Conservation (phyloP, 23 red algal species). For the Gracilaria domingensis region DNA sequence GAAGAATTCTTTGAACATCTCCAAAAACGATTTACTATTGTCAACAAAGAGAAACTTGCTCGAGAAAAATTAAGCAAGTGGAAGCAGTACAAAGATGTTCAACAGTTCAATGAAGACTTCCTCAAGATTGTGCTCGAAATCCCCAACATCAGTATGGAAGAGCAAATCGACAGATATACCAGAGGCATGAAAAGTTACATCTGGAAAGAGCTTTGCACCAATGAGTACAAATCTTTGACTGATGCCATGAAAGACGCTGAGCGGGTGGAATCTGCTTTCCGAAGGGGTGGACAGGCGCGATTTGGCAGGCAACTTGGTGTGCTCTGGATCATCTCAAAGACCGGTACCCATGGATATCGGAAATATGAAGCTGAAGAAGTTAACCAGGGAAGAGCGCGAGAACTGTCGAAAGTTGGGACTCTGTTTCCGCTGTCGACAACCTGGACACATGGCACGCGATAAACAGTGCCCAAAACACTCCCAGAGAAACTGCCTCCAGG, state of each 20-base stretch:
- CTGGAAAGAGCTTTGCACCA: no score
- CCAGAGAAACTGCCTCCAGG: no score
- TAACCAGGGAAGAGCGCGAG: neutral
- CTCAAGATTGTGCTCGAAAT: neutral
- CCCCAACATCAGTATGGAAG: no score
- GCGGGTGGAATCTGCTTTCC: neutral
- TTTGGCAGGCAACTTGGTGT: neutral
- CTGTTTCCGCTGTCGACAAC: no score
- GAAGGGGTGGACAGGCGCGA: neutral
- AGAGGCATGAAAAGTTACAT: no score
- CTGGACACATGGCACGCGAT: no score
- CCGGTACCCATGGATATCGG: constrained; percentile 25
- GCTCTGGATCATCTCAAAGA: neutral
- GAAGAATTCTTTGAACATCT: neutral
- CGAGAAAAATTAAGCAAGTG: neutral
- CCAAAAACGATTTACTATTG: no score
- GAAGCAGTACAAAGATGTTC: neutral
- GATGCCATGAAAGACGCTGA: constrained; percentile 41
- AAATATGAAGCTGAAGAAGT: constrained; percentile 28
- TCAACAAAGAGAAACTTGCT: no score
- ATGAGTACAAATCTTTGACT: neutral
- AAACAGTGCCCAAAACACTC: no score
- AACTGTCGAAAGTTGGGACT: neutral
- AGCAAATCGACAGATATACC: no score
- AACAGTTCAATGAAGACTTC: neutral